phyloP scores from a whole-genome alignment of 2,329 filamentous ascomycete genomes.

The Neodidymelliopsis sp. region DNA sequence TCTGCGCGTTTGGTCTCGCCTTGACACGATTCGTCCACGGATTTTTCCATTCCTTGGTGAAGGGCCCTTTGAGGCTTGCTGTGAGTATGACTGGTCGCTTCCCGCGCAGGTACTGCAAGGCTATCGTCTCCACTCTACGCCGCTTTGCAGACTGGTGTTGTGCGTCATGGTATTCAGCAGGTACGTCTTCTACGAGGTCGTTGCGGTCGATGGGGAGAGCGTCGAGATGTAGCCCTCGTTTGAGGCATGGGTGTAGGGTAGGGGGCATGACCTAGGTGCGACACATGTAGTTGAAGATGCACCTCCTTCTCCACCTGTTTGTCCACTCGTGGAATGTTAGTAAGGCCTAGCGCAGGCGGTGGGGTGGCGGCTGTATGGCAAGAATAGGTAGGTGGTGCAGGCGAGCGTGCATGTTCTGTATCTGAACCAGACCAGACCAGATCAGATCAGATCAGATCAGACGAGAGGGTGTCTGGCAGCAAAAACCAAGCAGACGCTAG shows the following conservation, averaged over 20 bases:
- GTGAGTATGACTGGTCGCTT: slow-evolving; percentile 65
- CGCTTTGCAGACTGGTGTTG: slow-evolving; percentile 61
- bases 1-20: background rate
- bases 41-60: slow-evolving; percentile 53
- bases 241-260: slow-evolving; percentile 34
- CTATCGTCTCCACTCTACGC: slow-evolving; percentile 66
- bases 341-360: background rate
- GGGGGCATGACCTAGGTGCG: slow-evolving; percentile 22
- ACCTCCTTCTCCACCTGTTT: background rate
- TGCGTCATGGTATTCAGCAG: slow-evolving; percentile 62
- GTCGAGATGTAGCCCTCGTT: slow-evolving; percentile 34
- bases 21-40: slow-evolving; percentile 38
- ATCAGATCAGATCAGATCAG: too few species aligned
- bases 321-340: background rate
- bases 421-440: too few species aligned
- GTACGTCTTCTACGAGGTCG: slow-evolving; percentile 58
- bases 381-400: slow-evolving; percentile 7
- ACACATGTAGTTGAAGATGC: slow-evolving; percentile 1
- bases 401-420: slow-evolving; percentile 8
- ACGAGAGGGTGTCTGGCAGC: background rate
- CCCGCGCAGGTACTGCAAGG: slow-evolving; percentile 65
- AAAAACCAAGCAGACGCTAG: slow-evolving; percentile 2
- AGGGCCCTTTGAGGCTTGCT: slow-evolving; percentile 68
- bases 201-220: slow-evolving; percentile 26
- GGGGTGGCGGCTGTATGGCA: slow-evolving; percentile 6